These are phyloP conservation scores for Hymenoscyphus salicellus DNA, from an alignment of 2,329 filamentous ascomycete species.

Conservation along the genomic window DNA sequence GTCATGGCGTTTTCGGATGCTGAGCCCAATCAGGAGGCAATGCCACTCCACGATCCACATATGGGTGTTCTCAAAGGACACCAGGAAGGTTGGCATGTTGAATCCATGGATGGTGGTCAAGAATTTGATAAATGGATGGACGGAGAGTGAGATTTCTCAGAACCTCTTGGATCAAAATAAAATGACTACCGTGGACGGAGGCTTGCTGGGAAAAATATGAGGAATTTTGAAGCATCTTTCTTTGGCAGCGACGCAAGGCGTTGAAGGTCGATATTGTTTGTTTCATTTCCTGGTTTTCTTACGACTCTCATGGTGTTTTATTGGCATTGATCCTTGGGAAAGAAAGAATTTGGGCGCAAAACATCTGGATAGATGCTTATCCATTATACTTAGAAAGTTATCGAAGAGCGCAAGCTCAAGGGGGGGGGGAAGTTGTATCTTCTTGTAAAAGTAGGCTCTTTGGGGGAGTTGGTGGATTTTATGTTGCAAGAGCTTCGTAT, in stretches of 20 bases:
- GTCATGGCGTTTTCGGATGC: conserved; percentile 27
- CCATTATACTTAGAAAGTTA: conserved; percentile 17
- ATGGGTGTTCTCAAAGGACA: conserved; percentile 30
- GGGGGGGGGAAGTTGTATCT: neutral
- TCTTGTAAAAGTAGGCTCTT: neutral
- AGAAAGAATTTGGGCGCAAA: neutral
- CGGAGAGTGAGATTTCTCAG: conserved; percentile 12
- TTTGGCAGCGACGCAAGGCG: conserved; percentile 18
- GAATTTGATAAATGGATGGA: conserved; percentile 38
- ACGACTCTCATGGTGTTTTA: neutral
- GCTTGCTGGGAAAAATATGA: neutral
- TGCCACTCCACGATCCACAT: conserved; percentile 33
- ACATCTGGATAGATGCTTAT: neutral
- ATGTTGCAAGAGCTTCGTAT: neutral
- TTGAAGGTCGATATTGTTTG: conserved; percentile 14
- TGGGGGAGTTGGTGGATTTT: neutral
- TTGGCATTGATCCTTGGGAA: neutral
- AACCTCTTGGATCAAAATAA: no score
- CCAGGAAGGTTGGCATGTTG: conserved; percentile 36
- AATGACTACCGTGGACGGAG: neutral
- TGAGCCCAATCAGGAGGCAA: conserved; percentile 22
- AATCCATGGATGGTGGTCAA: conserved; percentile 30
- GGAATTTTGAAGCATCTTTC: conserved; percentile 5
- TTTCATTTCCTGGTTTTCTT: neutral
- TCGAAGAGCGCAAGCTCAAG: neutral